Percentiles rank a stretch among this genome's conserved stretches.
Conservation (phyloP, 352 stramenopile genomes). For the Elongisporangium undulatum region DNA sequence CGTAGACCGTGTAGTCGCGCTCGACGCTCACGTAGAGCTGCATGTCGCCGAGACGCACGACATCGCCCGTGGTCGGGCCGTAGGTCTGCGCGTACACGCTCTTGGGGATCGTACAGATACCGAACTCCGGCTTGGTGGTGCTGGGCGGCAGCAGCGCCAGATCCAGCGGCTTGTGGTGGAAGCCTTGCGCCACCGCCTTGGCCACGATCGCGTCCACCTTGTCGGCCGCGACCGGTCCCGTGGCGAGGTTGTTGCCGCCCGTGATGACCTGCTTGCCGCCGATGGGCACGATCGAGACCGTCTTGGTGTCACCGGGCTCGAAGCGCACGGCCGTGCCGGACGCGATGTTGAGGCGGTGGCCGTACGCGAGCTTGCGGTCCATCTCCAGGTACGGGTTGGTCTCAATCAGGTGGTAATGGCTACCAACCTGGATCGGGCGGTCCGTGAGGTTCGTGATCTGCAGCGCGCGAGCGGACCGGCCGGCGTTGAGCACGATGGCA, state of each 20-base stretch:
- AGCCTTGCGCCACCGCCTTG: slow-evolving; percentile 41
- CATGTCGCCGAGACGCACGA: slow-evolving; percentile 92
- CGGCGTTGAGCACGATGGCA: slow-evolving; percentile 85
- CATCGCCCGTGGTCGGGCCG: slow-evolving; percentile 93
- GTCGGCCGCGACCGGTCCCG: slow-evolving; percentile 63
- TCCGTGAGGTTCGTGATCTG: slow-evolving; percentile 95
- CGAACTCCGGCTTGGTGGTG: slow-evolving; percentile 22
- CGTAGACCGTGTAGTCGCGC: slow-evolving; percentile 80
- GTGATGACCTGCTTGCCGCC: slow-evolving; percentile 85
- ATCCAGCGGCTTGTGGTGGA: slow-evolving; percentile 53
- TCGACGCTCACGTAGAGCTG: slow-evolving; percentile 90
- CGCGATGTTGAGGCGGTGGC: slow-evolving; percentile 94
- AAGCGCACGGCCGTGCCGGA: slow-evolving; percentile 93
- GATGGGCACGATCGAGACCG: slow-evolving; percentile 92
- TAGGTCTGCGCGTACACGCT: slow-evolving; percentile 89
- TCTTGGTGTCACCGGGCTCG: slow-evolving; percentile 95
- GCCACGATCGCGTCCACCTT: slow-evolving; percentile 57
- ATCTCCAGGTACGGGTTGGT: slow-evolving; percentile 94
- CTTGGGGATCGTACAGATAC: slow-evolving; percentile 46
- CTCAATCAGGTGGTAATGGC: slow-evolving; percentile 96
- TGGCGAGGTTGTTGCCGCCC: slow-evolving; percentile 87
- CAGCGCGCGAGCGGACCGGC: slow-evolving; percentile 66
- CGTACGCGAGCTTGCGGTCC: slow-evolving; percentile 89
- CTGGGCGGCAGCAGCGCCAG: slow-evolving; percentile 14
- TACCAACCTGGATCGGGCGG: slow-evolving; percentile 93